These are phyloP conservation scores for Candida sanyaensis DNA, from an alignment of 1,139 yeast species.

Conservation along the genomic window DNA sequence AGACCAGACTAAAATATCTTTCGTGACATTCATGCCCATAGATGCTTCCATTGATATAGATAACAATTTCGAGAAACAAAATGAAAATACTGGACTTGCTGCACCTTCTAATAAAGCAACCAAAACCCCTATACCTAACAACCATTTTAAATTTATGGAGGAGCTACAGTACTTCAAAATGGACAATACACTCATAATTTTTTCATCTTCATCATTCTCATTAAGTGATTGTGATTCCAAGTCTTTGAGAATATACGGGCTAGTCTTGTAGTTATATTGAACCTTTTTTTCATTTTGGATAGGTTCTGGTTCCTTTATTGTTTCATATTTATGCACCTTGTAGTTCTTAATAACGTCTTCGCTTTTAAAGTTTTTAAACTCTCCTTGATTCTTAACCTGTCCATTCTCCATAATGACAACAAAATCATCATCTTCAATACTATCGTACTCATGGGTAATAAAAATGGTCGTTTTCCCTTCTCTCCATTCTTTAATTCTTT, in stretches of 20 bases:
- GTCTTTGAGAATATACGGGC: conserved; percentile 27
- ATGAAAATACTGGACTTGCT: conserved; percentile 77
- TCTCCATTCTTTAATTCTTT: conserved; percentile 61
- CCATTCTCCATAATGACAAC: conserved; percentile 66
- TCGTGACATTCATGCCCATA: conserved; percentile 21
- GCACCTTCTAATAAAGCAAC: conserved; percentile 60
- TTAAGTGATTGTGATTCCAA: conserved; percentile 16
- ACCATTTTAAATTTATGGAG: conserved; percentile 32
- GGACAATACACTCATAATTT: conserved; percentile 26
- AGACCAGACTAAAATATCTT: conserved; percentile 64
- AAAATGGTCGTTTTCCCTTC: conserved; percentile 70
- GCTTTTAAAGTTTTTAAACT: conserved; percentile 6
- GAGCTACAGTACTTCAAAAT: conserved; percentile 38
- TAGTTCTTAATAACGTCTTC: conserved; percentile 5
- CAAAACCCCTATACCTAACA: conserved; percentile 53
- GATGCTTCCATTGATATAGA: conserved; percentile 53
- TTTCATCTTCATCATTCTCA: conserved; percentile 11
- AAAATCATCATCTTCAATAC: conserved; percentile 54
- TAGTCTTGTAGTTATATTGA: conserved; percentile 20
- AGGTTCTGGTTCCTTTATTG: not conserved
- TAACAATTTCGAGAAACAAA: conserved; percentile 68
- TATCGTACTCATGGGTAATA: conserved; percentile 73
- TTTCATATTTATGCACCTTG: not conserved
- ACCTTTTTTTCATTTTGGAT: not conserved
- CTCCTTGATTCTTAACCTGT: conserved; percentile 25